Conservation (phyloP, 2,329 filamentous ascomycete genomes). For the Sporothrix mexicana region DNA sequence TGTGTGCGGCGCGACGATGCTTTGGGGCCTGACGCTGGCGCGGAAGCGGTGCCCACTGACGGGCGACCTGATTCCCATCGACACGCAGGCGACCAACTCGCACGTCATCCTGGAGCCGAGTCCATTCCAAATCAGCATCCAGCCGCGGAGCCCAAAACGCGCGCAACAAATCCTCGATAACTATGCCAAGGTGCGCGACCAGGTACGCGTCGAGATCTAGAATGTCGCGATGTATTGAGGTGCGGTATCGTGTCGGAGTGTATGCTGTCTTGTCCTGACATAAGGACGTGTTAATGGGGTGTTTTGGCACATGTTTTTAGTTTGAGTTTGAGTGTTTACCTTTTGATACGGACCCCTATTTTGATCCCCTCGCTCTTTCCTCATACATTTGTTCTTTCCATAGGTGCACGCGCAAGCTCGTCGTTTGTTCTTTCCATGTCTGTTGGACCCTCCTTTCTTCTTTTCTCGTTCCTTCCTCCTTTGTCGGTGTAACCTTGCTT, state of each 20-base stretch:
- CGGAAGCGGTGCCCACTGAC: conserved; percentile 51
- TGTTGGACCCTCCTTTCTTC: not conserved
- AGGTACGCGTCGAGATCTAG: conserved; percentile 42
- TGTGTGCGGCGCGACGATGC: conserved; percentile 53
- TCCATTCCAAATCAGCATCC: conserved; percentile 54
- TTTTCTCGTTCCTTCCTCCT: not conserved
- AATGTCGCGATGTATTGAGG: not conserved
- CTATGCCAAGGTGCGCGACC: conserved; percentile 45
- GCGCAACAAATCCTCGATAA: conserved; percentile 47
- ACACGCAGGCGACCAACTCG: conserved; percentile 57
- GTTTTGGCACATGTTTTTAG: not conserved
- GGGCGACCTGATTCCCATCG: conserved; percentile 51
- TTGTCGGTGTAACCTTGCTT: not conserved
- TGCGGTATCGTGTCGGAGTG: not conserved
- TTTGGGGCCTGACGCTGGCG: conserved; percentile 57
- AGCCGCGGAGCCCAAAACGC: conserved; percentile 49
- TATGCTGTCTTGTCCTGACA: not conserved
- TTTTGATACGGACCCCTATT: not conserved
- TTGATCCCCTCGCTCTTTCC: not conserved
- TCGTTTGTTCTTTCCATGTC: not conserved
- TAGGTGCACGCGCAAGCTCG: not conserved
- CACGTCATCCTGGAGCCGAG: conserved; percentile 60
- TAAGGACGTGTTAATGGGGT: conserved; percentile 9
- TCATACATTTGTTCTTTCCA: not conserved
- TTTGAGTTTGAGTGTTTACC: not conserved